Conservation (phyloP, 2,329 filamentous ascomycete species). For the Colletotrichum melonis region DNA sequence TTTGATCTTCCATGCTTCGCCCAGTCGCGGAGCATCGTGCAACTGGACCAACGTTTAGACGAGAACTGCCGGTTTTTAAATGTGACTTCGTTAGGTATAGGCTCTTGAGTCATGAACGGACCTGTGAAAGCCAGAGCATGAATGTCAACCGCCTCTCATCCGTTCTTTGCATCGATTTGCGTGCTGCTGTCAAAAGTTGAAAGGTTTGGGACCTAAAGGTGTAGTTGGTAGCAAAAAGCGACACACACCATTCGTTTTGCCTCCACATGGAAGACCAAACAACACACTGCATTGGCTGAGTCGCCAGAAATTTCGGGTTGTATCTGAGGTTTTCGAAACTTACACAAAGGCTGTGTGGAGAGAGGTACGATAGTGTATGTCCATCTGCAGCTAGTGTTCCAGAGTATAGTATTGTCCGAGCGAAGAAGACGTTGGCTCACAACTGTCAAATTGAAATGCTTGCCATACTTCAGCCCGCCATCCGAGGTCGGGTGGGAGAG, state of each 20-base stretch:
- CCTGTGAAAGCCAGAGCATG: slow-evolving; percentile 1
- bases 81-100: slow-evolving; percentile 6
- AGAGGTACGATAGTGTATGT: background rate
- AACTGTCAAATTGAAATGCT: slow-evolving; percentile 1
- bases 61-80: slow-evolving; percentile 6
- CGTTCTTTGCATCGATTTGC: slow-evolving; percentile 13
- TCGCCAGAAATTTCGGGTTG: background rate
- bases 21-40: slow-evolving; percentile 1
- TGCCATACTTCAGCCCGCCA: background rate
- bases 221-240: background rate
- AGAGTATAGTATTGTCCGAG: background rate
- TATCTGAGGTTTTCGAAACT: background rate
- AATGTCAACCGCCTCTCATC: slow-evolving; percentile 10
- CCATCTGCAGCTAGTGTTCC: slow-evolving; percentile 14
- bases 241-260: slow-evolving; percentile 2
- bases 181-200: background rate
- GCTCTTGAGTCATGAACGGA: slow-evolving; percentile 12
- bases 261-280: background rate
- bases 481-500: background rate
- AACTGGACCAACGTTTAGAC: background rate
- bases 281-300: background rate
- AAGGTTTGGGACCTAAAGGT: slow-evolving; percentile 4
- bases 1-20: slow-evolving; percentile 33
- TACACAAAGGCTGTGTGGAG: background rate
- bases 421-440: background rate